These are phyloP conservation scores for Ophiostoma quercus DNA, from an alignment of 2,329 filamentous ascomycete species.

Conservation along the genomic window DNA sequence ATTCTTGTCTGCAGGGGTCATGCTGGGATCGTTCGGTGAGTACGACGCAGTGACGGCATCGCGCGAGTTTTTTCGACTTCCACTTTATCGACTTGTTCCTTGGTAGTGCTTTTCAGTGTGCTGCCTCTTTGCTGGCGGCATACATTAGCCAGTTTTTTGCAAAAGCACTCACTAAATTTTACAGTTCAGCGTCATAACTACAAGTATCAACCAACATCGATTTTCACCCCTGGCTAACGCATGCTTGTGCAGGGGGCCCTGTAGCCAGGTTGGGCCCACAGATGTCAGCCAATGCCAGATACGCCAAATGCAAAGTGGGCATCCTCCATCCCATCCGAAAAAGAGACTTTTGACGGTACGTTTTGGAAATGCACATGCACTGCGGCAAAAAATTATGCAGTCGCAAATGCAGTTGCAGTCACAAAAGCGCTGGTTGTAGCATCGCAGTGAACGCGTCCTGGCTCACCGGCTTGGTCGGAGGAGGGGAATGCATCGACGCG, in stretches of 20 bases:
- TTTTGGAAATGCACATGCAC: background rate
- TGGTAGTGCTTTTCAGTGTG: background rate
- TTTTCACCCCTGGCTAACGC: conserved; percentile 1
- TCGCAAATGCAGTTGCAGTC: background rate
- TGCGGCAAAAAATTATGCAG: background rate
- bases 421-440: background rate
- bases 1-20: background rate
- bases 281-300: background rate
- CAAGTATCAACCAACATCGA: background rate
- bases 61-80: conserved; percentile 1
- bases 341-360: background rate
- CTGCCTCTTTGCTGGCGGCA: background rate
- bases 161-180: background rate
- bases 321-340: background rate
- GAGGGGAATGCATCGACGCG: background rate
- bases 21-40: conserved; percentile 8
- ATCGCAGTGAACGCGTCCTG: background rate
- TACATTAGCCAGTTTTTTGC: background rate
- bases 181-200: background rate
- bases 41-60: conserved; percentile 23
- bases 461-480: background rate
- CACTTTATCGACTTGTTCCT: background rate
- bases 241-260: background rate
- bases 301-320: background rate
- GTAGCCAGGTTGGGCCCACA: background rate